phyloP scores from a whole-genome alignment of 768 basidiomycete genomes.

The Wakefieldia striispora region DNA sequence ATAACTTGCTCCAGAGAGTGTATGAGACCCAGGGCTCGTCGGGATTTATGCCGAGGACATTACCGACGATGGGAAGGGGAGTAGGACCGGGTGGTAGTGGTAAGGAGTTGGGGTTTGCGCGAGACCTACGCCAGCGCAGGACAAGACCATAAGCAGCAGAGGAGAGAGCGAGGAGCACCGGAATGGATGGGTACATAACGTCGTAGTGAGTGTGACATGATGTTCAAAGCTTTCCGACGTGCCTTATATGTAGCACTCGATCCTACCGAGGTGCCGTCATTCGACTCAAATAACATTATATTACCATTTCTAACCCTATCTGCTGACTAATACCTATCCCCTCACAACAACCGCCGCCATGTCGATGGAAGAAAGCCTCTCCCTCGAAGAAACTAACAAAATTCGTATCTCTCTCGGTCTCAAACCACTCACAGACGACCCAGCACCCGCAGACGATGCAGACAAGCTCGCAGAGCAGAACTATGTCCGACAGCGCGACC shows the following conservation, averaged over 20 bases:
- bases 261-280: no score
- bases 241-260: no score
- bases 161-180: constrained; percentile 8
- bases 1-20: constrained; percentile 29
- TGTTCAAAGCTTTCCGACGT: no score
- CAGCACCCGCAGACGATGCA: constrained; percentile 62
- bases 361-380: constrained; percentile 85
- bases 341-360: constrained; percentile 27
- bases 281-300: no score
- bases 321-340: constrained; percentile 11
- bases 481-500: constrained; percentile 69
- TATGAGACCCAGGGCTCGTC: constrained; percentile 33
- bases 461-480: constrained; percentile 88
- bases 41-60: constrained; percentile 26
- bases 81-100: constrained; percentile 52
- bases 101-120: not conserved
- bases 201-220: no score
- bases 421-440: constrained; percentile 87
- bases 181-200: constrained; percentile 14
- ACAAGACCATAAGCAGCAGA: constrained; percentile 6
- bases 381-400: constrained; percentile 93
- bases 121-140: constrained; percentile 5
- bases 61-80: constrained; percentile 38
- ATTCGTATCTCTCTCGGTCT: constrained; percentile 93
- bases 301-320: not conserved